Evolutionary conservation across 2,329 filamentous ascomycete species (phyloP), one percentile per base, ranked within the genome.

Genomic region (Ophiostoma angusticollis): DNA sequence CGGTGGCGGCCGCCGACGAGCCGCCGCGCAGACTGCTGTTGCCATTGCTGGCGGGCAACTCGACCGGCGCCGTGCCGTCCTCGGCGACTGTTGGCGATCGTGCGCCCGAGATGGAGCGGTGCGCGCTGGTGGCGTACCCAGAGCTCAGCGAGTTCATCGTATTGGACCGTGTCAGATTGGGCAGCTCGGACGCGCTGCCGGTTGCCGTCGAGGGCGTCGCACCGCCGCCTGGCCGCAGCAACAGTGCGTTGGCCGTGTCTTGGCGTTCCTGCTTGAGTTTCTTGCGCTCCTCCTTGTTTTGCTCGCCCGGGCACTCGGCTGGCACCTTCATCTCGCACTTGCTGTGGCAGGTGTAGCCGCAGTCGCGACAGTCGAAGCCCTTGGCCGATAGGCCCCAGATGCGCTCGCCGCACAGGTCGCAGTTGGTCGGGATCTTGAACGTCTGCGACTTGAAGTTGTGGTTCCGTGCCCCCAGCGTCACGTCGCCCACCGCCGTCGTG

Each of bases 311-410:
- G 54, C 91, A 98, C 55, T 94, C 84, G 7, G 91, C 83, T 0
- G 91, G 86, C 0, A 96, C 91, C 61, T 96, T 98, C 80, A 98
- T 91, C 64, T 98, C 85, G 58, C 91, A 98, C 63, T 98, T 98
- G 66, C 80, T 93, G 61, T 98, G 91, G 55, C 91, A 98, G 2
- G 87, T 95, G 61, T 95, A 98, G 24, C 93, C 91, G 54, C 91
- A 98, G 58, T 96, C 89, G 50, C 82, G 76, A 54, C 91, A 98
- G 56, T 93, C 87, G 54, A 94, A 93, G 0, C 91, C 91, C 61
- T 98, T 98, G 27, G 91, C 89, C 22, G 85, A 93, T 29, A 98
- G 60, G 1, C 91, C 91, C 91, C 91, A 98, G 56, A 98, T 94
- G 21, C 91, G 76, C 55, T 98, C 91, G 14, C 87, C 87, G 51